A percentile compares a stretch with the other conserved stretches of the same genome.
Conservation (phyloP, 495 filamentous ascomycete species). For the Xylaria telfairii region DNA sequence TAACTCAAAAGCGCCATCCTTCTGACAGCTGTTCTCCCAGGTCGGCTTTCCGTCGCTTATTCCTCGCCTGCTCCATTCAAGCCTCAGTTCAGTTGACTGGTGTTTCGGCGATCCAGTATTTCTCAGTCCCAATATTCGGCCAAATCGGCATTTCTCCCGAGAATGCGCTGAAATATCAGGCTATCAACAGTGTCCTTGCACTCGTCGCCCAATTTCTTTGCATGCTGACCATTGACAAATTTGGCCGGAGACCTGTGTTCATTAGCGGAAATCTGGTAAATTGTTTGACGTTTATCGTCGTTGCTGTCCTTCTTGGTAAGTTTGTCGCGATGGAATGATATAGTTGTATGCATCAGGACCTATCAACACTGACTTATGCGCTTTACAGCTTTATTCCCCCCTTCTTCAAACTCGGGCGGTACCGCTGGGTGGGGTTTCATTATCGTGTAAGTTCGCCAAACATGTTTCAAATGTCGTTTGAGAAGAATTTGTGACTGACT, state of each 20-base stretch:
- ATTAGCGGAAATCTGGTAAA: constrained; percentile 72
- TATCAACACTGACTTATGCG: not conserved
- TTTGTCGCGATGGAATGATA: not conserved
- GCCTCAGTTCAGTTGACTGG: constrained; percentile 76
- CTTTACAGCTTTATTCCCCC: constrained; percentile 59
- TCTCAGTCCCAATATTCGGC: constrained; percentile 67
- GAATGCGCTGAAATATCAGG: constrained; percentile 73
- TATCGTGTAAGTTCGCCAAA: constrained; percentile 49
- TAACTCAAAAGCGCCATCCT: not conserved
- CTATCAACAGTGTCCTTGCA: constrained; percentile 71
- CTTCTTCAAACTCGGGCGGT: constrained; percentile 54
- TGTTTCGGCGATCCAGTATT: constrained; percentile 77
- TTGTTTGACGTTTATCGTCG: constrained; percentile 60
- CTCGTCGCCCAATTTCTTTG: constrained; percentile 69
- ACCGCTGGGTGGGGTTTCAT: constrained; percentile 77
- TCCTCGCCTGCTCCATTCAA: constrained; percentile 71
- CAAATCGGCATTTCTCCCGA: constrained; percentile 71
- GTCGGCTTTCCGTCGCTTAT: constrained; percentile 70
- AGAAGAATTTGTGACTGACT: constrained; percentile 16
- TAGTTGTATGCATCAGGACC: not conserved
- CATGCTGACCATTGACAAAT: constrained; percentile 69
- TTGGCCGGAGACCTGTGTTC: constrained; percentile 68
- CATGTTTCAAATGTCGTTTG: not conserved
- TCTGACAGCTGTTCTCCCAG: constrained; percentile 28
- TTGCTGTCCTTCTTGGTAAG: constrained; percentile 25